Evolutionary conservation across 202 grass and related monocot genomes (phyloP).

Genomic region (Setaria viridis): DNA sequence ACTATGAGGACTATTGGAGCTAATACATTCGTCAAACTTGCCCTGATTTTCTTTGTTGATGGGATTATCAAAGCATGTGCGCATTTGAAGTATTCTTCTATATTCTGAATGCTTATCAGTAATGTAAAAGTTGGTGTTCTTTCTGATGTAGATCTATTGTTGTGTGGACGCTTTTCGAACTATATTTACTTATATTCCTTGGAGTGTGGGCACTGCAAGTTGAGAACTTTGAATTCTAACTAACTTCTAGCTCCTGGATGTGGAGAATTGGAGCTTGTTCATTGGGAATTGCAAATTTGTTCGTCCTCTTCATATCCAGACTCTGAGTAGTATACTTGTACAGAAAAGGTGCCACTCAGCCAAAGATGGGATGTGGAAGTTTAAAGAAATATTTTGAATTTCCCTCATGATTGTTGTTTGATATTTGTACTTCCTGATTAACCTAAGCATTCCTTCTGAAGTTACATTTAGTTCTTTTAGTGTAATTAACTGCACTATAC

Average conservation of each 20-base stretch:
- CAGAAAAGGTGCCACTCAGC: neutral
- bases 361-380: constrained; percentile 1
- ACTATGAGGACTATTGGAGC: neutral
- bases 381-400: neutral
- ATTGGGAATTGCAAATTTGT: neutral
- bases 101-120: neutral
- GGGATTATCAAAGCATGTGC: neutral
- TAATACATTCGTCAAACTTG: neutral
- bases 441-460: neutral
- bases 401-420: neutral
- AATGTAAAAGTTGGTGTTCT: neutral
- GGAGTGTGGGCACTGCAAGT: neutral
- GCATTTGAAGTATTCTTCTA: neutral
- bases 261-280: neutral
- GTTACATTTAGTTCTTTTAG: constrained; percentile 26
- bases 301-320: neutral
- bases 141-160: neutral
- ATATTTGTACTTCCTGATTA: neutral
- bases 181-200: neutral
- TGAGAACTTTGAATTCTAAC: neutral
- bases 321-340: neutral
- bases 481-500: neutral
- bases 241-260: neutral
- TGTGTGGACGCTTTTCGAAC: neutral
- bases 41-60: neutral